Base-by-base conservation (phyloP, 2,329 filamentous ascomycete genomes). In the Rutstroemia sp. region DNA sequence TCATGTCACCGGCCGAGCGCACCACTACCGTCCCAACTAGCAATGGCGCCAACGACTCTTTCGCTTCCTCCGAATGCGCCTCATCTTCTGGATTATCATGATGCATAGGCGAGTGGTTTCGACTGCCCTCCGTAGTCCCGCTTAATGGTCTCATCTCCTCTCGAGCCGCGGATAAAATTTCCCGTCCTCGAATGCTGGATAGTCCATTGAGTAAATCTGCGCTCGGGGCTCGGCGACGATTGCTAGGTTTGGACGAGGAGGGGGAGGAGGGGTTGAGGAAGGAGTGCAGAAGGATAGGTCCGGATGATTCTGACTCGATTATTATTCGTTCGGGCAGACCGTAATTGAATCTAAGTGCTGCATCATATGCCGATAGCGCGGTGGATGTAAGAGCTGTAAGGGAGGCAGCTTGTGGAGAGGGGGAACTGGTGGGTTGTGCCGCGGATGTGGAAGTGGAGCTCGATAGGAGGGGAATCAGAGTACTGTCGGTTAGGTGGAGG, bases 1-100 rank as follows among this genome's bases (percentile, higher is more conserved):
- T 68, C 9, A 73, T 71, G 7, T 78, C 73, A 40, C 78, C 75
- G 0, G 75, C 70, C 3, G 71, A 72, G 5, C 73, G 72, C 1
- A 80, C 79, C 4, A 83, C 75, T 0, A 84, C 78, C 9, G 82
- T 69, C 19, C 75, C 74, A 27, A 84, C 71, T 12, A 85, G 73
- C 67, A 80, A 70, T 10, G 81, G 81, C 5, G 68, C 54, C 23
- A 46, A 49, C 21, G 38, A 30, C 50, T 44, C 40, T 9, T 44
- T 44, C 1, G 9, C 17, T 21, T 44, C 40, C 17, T 44, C 25
- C 21, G 34, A 48, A 38, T 55, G 34, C 16, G 54, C 45, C 9
- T 58, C 56, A 42, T 53, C 55, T 23, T 25, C 23, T 47, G 21
- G 14, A 16, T 27, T 23, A 16, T 23, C 19, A 30, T 47, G n/a